Evolutionary conservation across 495 filamentous ascomycete genomes (phyloP).

Genomic region (Aspergillus conjunctus): DNA sequence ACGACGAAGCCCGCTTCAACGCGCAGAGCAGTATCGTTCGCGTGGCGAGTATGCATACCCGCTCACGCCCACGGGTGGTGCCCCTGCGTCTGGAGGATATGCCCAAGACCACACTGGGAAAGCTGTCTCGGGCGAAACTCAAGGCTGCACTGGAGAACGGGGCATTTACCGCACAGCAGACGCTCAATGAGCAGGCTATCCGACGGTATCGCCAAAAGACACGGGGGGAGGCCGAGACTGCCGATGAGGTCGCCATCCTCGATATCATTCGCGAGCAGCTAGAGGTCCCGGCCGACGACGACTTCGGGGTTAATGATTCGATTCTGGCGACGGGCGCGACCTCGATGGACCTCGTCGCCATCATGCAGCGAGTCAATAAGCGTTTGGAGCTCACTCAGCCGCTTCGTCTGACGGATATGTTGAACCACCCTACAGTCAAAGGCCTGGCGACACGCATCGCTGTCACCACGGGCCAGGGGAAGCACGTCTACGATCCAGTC

Average conservation of each 20-base stretch:
- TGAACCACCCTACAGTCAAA: slow-evolving; percentile 17
- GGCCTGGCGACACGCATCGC: slow-evolving; percentile 33
- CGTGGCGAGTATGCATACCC: slow-evolving; percentile 19
- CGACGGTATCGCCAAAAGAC: background rate
- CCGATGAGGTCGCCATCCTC: background rate
- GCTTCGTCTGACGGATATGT: slow-evolving; percentile 13
- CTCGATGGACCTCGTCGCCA: slow-evolving; percentile 42
- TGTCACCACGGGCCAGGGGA: slow-evolving; percentile 18
- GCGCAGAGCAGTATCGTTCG: slow-evolving; percentile 8
- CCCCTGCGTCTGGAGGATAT: slow-evolving; percentile 18
- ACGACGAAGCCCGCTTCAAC: background rate
- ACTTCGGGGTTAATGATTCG: slow-evolving; percentile 30
- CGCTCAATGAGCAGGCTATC: background rate
- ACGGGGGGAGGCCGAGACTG: background rate
- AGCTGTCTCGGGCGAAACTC: slow-evolving; percentile 50
- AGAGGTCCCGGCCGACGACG: background rate
- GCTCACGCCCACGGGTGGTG: slow-evolving; percentile 19
- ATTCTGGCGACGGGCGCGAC: slow-evolving; percentile 44
- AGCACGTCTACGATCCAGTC: slow-evolving; percentile 48
- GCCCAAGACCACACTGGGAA: slow-evolving; percentile 41
- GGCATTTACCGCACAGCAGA: slow-evolving; percentile 10
- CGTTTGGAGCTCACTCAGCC: background rate
- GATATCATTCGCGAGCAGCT: slow-evolving; percentile 3
- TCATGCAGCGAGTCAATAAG: slow-evolving; percentile 13
- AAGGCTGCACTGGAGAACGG: slow-evolving; percentile 18